A percentile compares a stretch with the other conserved stretches of the same genome.
phyloP scores from a whole-genome alignment of 1,139 yeast genomes.

The Hansenula lynferdii region DNA sequence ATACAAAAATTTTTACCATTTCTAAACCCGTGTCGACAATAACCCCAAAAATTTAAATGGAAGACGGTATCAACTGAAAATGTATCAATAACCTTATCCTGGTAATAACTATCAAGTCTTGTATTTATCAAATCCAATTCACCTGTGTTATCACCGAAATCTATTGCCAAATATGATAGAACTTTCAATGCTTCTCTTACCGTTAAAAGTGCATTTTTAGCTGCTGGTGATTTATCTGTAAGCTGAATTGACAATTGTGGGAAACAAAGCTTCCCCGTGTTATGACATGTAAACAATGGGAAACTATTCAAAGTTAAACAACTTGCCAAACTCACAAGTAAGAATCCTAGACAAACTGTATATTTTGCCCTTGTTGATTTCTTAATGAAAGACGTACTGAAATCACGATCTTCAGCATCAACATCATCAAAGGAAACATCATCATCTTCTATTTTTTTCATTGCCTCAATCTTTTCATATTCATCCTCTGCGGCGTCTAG shows the following conservation, averaged over 20 bases:
- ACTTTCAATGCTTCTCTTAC: conserved; percentile 47
- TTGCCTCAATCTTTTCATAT: neutral
- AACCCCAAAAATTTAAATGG: conserved; percentile 44
- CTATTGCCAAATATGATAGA: conserved; percentile 52
- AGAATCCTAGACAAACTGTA: neutral
- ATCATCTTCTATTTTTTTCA: neutral
- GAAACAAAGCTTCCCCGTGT: conserved; percentile 29
- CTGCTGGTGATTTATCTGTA: conserved; percentile 32
- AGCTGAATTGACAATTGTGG: conserved; percentile 43
- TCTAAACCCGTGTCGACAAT: conserved; percentile 35
- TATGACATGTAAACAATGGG: conserved; percentile 28
- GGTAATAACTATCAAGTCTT: conserved; percentile 20
- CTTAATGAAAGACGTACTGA: neutral
- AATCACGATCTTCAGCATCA: neutral
- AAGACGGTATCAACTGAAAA: conserved; percentile 38
- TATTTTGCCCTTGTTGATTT: neutral
- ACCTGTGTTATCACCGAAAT: conserved; percentile 32
- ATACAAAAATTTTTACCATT: conserved; percentile 29
- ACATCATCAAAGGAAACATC: neutral
- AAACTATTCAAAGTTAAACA: conserved; percentile 12
- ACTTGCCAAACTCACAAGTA: conserved; percentile 4
- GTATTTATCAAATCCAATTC: conserved; percentile 19
- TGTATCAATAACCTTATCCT: conserved; percentile 34
- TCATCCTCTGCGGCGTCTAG: too few species aligned
- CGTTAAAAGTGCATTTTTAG: conserved; percentile 32